Evolutionary conservation across 2,329 filamentous ascomycete genomes (phyloP).

Genomic region (Pseudogymnoascus pannorum): DNA sequence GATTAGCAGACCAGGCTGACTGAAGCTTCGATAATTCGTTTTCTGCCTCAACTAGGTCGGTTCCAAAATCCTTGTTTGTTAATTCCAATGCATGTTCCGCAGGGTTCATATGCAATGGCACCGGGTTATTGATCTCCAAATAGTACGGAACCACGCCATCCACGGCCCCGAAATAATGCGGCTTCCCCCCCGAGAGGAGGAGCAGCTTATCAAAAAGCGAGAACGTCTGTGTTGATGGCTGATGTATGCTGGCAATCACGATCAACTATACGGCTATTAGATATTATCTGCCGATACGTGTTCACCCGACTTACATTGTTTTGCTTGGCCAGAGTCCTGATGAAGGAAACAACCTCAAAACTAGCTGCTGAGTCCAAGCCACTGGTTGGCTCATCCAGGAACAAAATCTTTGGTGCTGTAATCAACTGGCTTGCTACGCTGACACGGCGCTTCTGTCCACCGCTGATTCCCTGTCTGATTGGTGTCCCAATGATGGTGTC

Average conservation of each 20-base stretch:
- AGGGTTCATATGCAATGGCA: slow-evolving; percentile 68
- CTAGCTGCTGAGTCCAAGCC: slow-evolving; percentile 57
- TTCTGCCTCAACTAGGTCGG: slow-evolving; percentile 38
- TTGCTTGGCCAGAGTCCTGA: slow-evolving; percentile 56
- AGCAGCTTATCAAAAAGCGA: slow-evolving; percentile 73
- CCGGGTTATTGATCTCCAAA: slow-evolving; percentile 46
- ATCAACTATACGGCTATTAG: slow-evolving; percentile 47
- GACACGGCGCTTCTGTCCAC: slow-evolving; percentile 49
- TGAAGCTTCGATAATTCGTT: slow-evolving; percentile 47
- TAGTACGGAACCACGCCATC: slow-evolving; percentile 54
- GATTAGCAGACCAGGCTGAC: slow-evolving; percentile 46
- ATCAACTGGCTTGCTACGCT: slow-evolving; percentile 50
- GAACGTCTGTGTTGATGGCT: slow-evolving; percentile 74
- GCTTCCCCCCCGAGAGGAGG: slow-evolving; percentile 62
- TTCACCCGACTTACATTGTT: slow-evolving; percentile 47
- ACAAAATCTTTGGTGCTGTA: slow-evolving; percentile 45
- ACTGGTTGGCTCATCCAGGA: slow-evolving; percentile 49
- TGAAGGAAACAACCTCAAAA: slow-evolving; percentile 66
- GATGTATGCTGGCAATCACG: slow-evolving; percentile 77
- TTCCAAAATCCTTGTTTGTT: slow-evolving; percentile 68
- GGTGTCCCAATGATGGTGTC: slow-evolving; percentile 69
- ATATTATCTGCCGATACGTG: slow-evolving; percentile 18
- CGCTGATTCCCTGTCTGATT: slow-evolving; percentile 53
- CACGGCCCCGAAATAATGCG: slow-evolving; percentile 66
- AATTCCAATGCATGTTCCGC: slow-evolving; percentile 74